Conservation (phyloP, 75 land plant species). For the Larix kaempferi region DNA sequence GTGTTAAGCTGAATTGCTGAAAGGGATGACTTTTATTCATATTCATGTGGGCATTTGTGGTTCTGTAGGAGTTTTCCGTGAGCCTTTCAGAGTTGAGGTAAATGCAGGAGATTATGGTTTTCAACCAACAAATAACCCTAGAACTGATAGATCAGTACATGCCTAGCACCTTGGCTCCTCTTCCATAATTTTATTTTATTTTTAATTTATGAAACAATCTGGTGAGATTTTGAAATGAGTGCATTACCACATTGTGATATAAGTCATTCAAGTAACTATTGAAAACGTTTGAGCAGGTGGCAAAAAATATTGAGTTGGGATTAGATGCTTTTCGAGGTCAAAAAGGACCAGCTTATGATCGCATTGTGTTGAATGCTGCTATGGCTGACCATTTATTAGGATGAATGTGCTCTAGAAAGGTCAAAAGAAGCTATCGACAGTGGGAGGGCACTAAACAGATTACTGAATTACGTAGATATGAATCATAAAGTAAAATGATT, state of each 20-base stretch:
- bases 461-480: conserved; percentile 67
- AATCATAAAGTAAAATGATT: conserved; percentile 51
- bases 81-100: conserved; percentile 65
- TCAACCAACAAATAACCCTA: conserved; percentile 84
- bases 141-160: conserved; percentile 86
- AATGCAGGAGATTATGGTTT: conserved; percentile 89
- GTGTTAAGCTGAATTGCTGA: too few species aligned
- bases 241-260: neutral
- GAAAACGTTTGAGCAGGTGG: conserved; percentile 41
- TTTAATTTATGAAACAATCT: neutral
- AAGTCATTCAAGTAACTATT: neutral
- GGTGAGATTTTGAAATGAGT: too few species aligned
- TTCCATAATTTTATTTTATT: neutral
- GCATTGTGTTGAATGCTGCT: conserved; percentile 94
- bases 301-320: conserved; percentile 81
- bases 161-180: neutral
- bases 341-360: conserved; percentile 92
- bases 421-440: conserved; percentile 97
- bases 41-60: neutral
- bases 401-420: conserved; percentile 72
- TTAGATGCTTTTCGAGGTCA: conserved; percentile 81
- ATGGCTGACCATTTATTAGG: conserved; percentile 91
- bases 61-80: conserved; percentile 76
- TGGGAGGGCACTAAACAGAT: conserved; percentile 73
- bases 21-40: too few species aligned